These are phyloP conservation scores for Nicotiana knightiana DNA, from an alignment of 257 asterid genomes.

Conservation along the genomic window DNA sequence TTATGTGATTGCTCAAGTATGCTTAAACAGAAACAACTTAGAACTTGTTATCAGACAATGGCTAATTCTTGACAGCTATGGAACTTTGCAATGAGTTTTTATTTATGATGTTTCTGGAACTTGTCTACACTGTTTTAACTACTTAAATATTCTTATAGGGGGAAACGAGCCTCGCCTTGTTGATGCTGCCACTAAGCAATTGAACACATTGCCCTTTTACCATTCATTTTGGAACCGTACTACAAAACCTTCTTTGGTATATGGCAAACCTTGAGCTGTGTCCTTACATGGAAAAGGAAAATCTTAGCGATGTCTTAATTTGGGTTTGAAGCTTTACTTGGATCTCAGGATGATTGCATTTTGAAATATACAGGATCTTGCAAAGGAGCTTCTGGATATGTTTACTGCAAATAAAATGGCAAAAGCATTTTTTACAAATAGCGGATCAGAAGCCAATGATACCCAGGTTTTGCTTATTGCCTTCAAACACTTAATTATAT, in stretches of 20 bases:
- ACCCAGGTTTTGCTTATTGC: slow-evolving; percentile 55
- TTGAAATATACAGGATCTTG: slow-evolving; percentile 59
- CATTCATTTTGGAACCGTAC: slow-evolving; percentile 98
- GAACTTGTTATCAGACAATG: not conserved
- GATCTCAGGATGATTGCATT: slow-evolving; percentile 8
- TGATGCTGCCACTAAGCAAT: slow-evolving; percentile 83
- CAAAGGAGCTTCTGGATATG: slow-evolving; percentile 65
- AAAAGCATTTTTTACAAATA: slow-evolving; percentile 82
- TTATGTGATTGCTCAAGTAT: not conserved
- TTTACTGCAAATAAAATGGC: slow-evolving; percentile 79
- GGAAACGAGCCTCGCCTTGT: slow-evolving; percentile 91
- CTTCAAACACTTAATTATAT: not conserved
- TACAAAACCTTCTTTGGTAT: slow-evolving; percentile 86
- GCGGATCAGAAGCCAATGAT: slow-evolving; percentile 98
- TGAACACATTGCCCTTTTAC: slow-evolving; percentile 84
- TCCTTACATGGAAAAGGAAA: not conserved
- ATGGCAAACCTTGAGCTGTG: slow-evolving; percentile 4
- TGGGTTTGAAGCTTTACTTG: not conserved
- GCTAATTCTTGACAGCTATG: not conserved
- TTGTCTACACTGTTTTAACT: not conserved
- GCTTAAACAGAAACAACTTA: not conserved
- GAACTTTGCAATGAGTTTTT: slow-evolving; percentile 4
- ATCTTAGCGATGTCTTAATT: not conserved
- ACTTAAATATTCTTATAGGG: slow-evolving; percentile 37
- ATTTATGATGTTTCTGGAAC: not conserved